Base-by-base conservation (phyloP, 306 rosid species). In the Vachellia pachyceras region DNA sequence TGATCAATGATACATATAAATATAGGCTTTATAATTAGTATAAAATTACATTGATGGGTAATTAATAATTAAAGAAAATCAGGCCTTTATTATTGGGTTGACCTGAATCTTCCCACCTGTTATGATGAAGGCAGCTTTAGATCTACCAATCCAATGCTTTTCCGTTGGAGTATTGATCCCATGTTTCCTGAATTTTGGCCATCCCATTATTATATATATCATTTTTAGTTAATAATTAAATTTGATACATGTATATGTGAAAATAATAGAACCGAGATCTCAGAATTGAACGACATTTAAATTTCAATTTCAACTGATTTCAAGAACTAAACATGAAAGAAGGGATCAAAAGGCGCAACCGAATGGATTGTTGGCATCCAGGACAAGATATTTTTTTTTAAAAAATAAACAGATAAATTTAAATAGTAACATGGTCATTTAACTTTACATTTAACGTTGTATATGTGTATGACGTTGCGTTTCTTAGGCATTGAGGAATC, bases 111-210 rank as follows among this genome's bases (percentile, higher is more conserved):
- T 61, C 63, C 83, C 69, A 83, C 79, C 50, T 42, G 76, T 69
- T 36, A 86, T 77, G 63, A 83, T 83, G 77, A 83, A 83, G 18
- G 7, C 79, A 72, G 36, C 80, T 76, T 86, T 80, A 23, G 69
- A 47, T 80, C 61, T 29, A 23, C 67, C 36, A 29, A 0, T 3
- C 10, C 9, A 1, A 6, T 15, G 0, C 44, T 35, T 64, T 64
- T 35, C 10, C 40, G 15, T 7, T 0, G 17, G 20, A 41, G 71
- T 17, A 37, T 41, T 45, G 57, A 65, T 13, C 72, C 55, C 58
- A 17, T 65, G 72, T 68, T 77, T 77, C 20, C 69, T 49, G 76
- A 80, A 77, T 50, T 50, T 23, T 58, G 80, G 35, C 0, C 55
- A 39, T 64, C 77, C 49, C 73, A 60, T 47, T 37, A 71, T 63